Conservation (phyloP, 495 filamentous ascomycete genomes). For the Penicillium silybi region DNA sequence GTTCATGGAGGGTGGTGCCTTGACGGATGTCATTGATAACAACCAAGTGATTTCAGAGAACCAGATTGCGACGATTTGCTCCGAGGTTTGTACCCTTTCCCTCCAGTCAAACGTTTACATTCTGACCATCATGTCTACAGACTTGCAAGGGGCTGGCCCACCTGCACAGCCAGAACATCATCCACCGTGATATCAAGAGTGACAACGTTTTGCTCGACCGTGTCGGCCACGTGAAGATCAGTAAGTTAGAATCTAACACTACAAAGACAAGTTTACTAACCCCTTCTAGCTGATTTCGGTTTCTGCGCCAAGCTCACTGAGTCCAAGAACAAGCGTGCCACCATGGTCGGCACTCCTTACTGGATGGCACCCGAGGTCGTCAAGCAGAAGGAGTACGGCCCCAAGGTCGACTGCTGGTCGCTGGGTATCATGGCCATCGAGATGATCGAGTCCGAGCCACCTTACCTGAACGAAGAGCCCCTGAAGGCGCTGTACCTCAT, state of each 20-base stretch:
- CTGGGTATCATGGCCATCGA: slow-evolving; percentile 99
- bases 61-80: slow-evolving; percentile 95
- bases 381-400: slow-evolving; percentile 97
- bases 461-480: slow-evolving; percentile 96
- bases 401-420: slow-evolving; percentile 99
- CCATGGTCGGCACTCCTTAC: slow-evolving; percentile 98
- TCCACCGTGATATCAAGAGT: slow-evolving; percentile 98
- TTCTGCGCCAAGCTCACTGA: slow-evolving; percentile 99
- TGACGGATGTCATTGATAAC: slow-evolving; percentile 98
- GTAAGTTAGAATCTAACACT: slow-evolving; percentile 48
- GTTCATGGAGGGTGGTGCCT: slow-evolving; percentile 96
- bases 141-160: slow-evolving; percentile 94
- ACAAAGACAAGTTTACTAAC: slow-evolving; percentile 3
- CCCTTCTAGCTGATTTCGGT: slow-evolving; percentile 79
- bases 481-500: slow-evolving; percentile 95
- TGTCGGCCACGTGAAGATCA: slow-evolving; percentile 96
- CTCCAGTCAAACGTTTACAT: not conserved
- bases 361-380: slow-evolving; percentile 99
- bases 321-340: slow-evolving; percentile 92
- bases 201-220: slow-evolving; percentile 95
- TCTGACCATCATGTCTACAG: slow-evolving; percentile 50
- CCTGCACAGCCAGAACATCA: slow-evolving; percentile 91
- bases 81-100: slow-evolving; percentile 63
- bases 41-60: slow-evolving; percentile 87
- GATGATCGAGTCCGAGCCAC: slow-evolving; percentile 98